Conservation (phyloP, 2,329 filamentous ascomycete genomes). For the Monilinia vaccinii-corymbosi region DNA sequence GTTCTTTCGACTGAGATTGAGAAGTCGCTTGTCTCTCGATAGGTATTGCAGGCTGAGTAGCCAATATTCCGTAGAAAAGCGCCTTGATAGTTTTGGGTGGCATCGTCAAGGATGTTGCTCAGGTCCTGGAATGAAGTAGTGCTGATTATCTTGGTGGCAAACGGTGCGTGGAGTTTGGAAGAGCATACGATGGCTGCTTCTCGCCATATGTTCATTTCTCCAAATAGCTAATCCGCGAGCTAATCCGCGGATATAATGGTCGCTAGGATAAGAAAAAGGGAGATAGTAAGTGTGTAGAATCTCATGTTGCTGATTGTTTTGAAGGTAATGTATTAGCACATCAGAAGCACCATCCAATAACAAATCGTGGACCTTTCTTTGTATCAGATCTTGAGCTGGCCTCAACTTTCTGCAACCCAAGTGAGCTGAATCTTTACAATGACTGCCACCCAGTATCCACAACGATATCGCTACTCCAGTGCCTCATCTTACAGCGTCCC, state of each 20-base stretch:
- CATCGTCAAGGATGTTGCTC: neutral
- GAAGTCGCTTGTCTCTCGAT: no score
- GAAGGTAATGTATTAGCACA: no score
- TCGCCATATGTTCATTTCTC: neutral
- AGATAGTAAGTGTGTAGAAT: neutral
- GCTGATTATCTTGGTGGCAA: neutral
- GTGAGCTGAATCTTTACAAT: neutral
- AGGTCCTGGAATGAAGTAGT: neutral
- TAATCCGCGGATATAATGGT: neutral
- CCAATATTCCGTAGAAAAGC: no score
- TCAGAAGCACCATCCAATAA: neutral
- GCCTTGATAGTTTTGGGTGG: neutral
- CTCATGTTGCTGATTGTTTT: neutral
- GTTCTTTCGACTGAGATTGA: no score
- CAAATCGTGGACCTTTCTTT: neutral
- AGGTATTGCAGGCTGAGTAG: no score
- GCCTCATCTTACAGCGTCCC: no score
- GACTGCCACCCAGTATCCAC: neutral
- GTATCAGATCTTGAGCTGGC: neutral
- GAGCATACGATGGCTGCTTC: neutral
- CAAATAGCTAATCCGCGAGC: neutral
- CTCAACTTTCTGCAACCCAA: neutral
- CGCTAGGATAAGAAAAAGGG: neutral
- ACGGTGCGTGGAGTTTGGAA: no score
- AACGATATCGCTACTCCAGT: neutral